Conservation (phyloP, 257 asterid genomes). For the Fraxinus pennsylvanica region DNA sequence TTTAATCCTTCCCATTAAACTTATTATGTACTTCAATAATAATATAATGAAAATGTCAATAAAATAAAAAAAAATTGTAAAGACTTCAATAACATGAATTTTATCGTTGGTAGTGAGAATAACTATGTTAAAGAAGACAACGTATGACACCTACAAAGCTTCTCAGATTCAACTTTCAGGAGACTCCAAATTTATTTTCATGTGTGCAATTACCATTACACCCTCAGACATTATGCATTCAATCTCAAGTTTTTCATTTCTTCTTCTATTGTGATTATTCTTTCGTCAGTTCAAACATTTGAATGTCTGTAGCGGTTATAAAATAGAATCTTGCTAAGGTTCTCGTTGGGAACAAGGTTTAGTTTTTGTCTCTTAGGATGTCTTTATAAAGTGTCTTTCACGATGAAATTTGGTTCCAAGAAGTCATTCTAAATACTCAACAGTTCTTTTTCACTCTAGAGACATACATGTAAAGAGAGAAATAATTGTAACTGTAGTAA, state of each 20-base stretch:
- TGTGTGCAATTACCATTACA: constrained; percentile 12
- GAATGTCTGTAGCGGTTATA: constrained; percentile 22
- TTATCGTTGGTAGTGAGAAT: constrained; percentile 17
- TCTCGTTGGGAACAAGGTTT: constrained; percentile 55
- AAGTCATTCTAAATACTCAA: constrained; percentile 3
- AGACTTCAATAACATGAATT: not conserved
- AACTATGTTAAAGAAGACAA: constrained; percentile 31
- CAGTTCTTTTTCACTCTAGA: not conserved
- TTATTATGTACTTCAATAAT: not conserved
- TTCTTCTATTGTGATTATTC: not conserved
- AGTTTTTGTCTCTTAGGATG: constrained; percentile 30
- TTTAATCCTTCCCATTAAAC: not conserved
- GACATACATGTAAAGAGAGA: not conserved
- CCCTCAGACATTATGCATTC: not conserved
- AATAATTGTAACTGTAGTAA: not conserved
- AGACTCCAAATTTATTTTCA: constrained; percentile 17
- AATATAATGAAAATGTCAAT: not conserved
- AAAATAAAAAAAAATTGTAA: not conserved
- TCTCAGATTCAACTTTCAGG: not conserved
- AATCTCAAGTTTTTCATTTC: not conserved
- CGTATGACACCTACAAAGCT: constrained; percentile 25
- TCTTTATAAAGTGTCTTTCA: constrained; percentile 33
- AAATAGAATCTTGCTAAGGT: constrained; percentile 39
- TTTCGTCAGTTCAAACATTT: constrained; percentile 12
- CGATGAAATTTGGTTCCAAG: constrained; percentile 25